Evolutionary conservation across 208 protist genomes (phyloP).

Genomic region (Trypanosoma scelopori): DNA sequence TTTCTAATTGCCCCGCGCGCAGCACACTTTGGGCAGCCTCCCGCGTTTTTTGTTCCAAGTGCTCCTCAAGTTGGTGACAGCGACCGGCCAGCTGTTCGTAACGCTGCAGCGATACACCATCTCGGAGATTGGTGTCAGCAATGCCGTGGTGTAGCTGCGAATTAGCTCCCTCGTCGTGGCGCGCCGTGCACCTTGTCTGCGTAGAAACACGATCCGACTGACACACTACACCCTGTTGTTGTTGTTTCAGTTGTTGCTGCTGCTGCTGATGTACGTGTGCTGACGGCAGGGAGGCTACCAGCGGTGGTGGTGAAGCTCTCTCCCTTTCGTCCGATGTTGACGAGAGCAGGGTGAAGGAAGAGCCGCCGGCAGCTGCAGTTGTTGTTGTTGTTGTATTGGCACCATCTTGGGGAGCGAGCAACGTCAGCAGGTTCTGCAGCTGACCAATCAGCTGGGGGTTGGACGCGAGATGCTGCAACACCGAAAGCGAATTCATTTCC

Average conservation of each 20-base stretch:
- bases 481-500: conserved; percentile 43
- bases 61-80: conserved; percentile 21
- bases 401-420: conserved; percentile 22
- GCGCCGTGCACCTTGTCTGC: background rate
- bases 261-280: conserved; percentile 1
- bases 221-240: background rate
- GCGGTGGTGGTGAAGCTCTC: conserved; percentile 3
- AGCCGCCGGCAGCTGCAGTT: background rate
- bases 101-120: conserved; percentile 19
- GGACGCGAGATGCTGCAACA: conserved; percentile 64
- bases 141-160: background rate
- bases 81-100: conserved; percentile 29
- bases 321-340: background rate
- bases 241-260: conserved; percentile 1
- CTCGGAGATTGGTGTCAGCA: background rate
- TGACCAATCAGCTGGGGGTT: conserved; percentile 67
- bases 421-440: conserved; percentile 57
- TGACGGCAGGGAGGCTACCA: background rate
- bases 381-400: background rate
- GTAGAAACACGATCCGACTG: background rate
- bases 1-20: conserved; percentile 34
- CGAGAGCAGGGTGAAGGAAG: background rate
- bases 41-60: conserved; percentile 13
- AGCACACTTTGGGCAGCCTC: conserved; percentile 26
- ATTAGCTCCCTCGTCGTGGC: background rate